Conservation (phyloP, 805 yeast genomes). For the Maudiozyma turicensis region DNA sequence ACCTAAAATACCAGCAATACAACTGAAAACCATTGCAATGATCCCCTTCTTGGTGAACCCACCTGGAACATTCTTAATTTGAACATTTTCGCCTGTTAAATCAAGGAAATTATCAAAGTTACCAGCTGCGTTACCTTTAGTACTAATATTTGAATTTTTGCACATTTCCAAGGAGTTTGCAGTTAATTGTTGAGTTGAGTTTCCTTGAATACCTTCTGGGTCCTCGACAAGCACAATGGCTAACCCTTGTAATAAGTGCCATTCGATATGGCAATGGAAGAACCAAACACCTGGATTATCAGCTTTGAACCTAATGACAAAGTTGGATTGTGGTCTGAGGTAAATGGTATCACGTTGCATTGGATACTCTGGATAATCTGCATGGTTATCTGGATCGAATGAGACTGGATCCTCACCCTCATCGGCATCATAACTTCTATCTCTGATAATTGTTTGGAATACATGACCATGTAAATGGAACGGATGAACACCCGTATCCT, state of each 20-base stretch:
- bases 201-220: constrained; percentile 55
- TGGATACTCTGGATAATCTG: constrained; percentile 61
- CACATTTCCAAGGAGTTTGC: constrained; percentile 56
- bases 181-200: constrained; percentile 46
- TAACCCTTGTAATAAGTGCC: constrained; percentile 96
- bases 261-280: constrained; percentile 98
- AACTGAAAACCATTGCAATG: constrained; percentile 87
- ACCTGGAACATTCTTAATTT: constrained; percentile 54
- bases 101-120: constrained; percentile 54
- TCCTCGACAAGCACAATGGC: constrained; percentile 77
- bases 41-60: constrained; percentile 95
- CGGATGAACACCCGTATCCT: constrained; percentile 90
- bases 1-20: constrained; percentile 79
- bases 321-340: constrained; percentile 74
- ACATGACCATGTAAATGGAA: constrained; percentile 90
- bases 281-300: constrained; percentile 97
- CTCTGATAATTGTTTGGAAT: constrained; percentile 77
- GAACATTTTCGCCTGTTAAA: constrained; percentile 67
- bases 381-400: constrained; percentile 43
- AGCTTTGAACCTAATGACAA: constrained; percentile 80
- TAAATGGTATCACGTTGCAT: constrained; percentile 75
- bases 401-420: constrained; percentile 44
- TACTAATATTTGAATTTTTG: constrained; percentile 40
- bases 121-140: constrained; percentile 84
- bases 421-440: constrained; percentile 44